Evolutionary conservation across 1,284 basidiomycete species (phyloP), one percentile per base, ranked within the genome.

Genomic region (Rhodotorula glutinis): DNA sequence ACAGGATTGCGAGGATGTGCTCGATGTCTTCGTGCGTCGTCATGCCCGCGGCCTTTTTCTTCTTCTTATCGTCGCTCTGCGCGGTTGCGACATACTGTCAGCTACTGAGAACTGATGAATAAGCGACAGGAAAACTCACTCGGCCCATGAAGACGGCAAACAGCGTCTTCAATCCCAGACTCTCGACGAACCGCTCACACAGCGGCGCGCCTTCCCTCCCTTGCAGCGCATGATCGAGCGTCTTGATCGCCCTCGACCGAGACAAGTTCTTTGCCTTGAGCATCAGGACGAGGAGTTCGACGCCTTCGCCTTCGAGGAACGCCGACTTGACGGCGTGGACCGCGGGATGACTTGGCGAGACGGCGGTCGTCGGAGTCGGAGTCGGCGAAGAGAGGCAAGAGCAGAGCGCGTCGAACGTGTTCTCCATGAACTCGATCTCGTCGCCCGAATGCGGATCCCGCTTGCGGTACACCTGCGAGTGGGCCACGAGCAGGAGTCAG

Each of bases 371-470:
- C 16, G 25, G 25, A 13, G 49, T n/a, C 11, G 58, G n/a, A 17
- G 21, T 33, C 5, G 86, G 81, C 76, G 91, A 89, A 13, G 83
- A 84, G 33, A 94, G 81, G 0, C 88, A 84, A 0, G 92, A 91
- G 77, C 94, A 98, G 29, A 98, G 79, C 0, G 87, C 81, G 78
- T 97, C 91, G 75, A 98, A 97, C 3, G 91, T 73, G 78, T 99
- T 98, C 77, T 98, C 95, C 90, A 98, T 92, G 79, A 92, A 98
- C 78, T 98, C 96, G 16, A 86, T 83, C 79, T 98, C 95, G 69
- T 98, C 96, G 9, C 87, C 85, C 72, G 92, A 88, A 0, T 80
- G 80, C 0, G 93, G 93, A 76, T 96, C 89, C 55, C 85, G 83
- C 57, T 72, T 63, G 62, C 76, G 69, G 63, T 73, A 73, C 41